Evolutionary conservation across 73 alveolate genomes (phyloP).

Genomic region (Paramecium pentaurelia): DNA sequence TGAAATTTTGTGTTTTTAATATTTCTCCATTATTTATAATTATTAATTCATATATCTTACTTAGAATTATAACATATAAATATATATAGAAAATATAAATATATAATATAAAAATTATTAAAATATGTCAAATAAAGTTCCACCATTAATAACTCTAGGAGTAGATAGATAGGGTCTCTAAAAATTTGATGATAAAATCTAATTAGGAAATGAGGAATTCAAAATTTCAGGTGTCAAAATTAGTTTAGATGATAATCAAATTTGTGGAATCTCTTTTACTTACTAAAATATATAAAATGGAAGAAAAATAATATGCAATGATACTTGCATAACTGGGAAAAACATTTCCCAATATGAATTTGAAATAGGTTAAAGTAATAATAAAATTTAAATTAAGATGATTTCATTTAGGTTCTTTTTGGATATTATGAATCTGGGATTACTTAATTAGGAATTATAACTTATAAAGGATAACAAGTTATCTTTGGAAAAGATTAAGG

Average conservation of each 20-base stretch:
- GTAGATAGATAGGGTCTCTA: neutral
- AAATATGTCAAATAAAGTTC: neutral
- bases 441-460: neutral
- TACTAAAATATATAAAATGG: neutral
- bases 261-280: neutral
- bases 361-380: neutral
- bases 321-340: neutral
- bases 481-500: constrained; percentile 7
- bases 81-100: neutral
- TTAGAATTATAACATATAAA: neutral
- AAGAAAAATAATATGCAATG: neutral
- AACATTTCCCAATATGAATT: neutral
- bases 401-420: neutral
- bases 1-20: neutral
- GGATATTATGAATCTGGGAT: constrained; percentile 4
- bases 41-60: neutral
- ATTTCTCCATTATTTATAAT: neutral
- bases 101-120: neutral
- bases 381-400: neutral
- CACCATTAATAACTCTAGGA: neutral
- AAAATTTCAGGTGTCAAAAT: neutral
- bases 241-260: neutral
- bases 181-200: neutral
- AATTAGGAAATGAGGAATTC: neutral
- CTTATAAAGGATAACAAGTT: neutral